Base-by-base conservation (phyloP, 805 yeast species). In the Yamadazyma sp. region DNA sequence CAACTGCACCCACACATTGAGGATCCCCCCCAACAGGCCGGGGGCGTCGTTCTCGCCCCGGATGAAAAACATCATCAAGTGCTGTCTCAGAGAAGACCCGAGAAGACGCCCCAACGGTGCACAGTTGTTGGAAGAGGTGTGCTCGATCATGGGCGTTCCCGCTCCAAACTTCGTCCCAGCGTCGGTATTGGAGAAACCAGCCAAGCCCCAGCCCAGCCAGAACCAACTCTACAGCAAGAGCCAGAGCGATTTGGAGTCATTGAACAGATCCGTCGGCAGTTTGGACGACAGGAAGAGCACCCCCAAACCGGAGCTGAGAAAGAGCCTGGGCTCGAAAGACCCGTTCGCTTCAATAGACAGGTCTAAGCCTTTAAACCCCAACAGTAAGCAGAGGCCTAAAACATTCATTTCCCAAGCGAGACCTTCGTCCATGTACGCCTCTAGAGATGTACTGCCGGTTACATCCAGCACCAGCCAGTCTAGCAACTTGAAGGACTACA, bases 71-170 rank as follows among this genome's bases (percentile, higher is more conserved):
- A 58, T 84, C 16, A 82, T 85, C 25, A 67, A 74, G 15, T 78
- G 77, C 40, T 64, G 83, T 49, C 58, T 85, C 43, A 68, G 78
- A 37, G 82, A 71, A 25, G 80, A 83, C 52, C 93, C 93, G 3
- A 66, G 75, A 30, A 68, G 77, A 40, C 72, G 95, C 52, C 95
- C 95, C 6, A 82, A 80, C 42, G 81, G 81, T 3, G 78, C 76
- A 41, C 91, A 84, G 54, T 64, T 84, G 16, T 57, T 85, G 20
- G 85, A 78, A 34, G 90, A 84, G 55, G 66, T 84, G 5, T 77
- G 83, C 43, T 67, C 67, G 35, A 75, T 84, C 75, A 73, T 78
- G 55, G 74, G 75, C 14, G 40, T 47, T 11, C 53, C 65, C 9
- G 70, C 70, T 21, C 69, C 75, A 1, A 55, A 56, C 41, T 64